Conservation (phyloP, 768 basidiomycete genomes). For the Tubosaeta brunneosetosa region DNA sequence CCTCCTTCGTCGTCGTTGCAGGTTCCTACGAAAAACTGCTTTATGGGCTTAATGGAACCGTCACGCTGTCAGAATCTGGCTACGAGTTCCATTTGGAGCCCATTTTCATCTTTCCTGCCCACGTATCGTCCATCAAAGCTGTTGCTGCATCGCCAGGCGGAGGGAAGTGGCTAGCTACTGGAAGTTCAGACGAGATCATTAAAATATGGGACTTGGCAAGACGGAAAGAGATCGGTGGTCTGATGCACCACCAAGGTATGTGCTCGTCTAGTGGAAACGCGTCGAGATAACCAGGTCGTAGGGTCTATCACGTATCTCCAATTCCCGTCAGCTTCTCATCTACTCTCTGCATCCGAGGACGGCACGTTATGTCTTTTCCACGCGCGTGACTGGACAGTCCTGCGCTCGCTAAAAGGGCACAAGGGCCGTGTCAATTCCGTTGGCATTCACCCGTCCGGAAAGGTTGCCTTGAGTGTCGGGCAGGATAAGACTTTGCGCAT, state of each 20-base stretch:
- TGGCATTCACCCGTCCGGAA: constrained; percentile 89
- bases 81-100: constrained; percentile 55
- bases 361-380: constrained; percentile 87
- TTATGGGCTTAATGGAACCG: constrained; percentile 77
- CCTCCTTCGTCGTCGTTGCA: constrained; percentile 79
- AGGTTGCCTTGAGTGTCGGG: constrained; percentile 88
- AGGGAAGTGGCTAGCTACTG: constrained; percentile 95
- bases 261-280: constrained; percentile 1
- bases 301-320: constrained; percentile 87
- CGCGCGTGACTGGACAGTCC: constrained; percentile 89
- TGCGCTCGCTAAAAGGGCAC: constrained; percentile 87
- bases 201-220: constrained; percentile 95
- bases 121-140: constrained; percentile 88
- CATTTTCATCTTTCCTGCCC: constrained; percentile 95
- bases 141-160: constrained; percentile 84
- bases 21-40: constrained; percentile 97
- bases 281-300: constrained; percentile 26
- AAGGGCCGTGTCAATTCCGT: constrained; percentile 88
- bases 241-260: constrained; percentile 92
- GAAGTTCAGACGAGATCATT: constrained; percentile 92
- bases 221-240: constrained; percentile 88
- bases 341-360: constrained; percentile 90
- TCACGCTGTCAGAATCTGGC: constrained; percentile 29
- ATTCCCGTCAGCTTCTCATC: constrained; percentile 85
- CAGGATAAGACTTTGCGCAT: constrained; percentile 86